Evolutionary conservation across 371 early-diverging fungal species (phyloP).

Genomic region (Mortierella sp.): DNA sequence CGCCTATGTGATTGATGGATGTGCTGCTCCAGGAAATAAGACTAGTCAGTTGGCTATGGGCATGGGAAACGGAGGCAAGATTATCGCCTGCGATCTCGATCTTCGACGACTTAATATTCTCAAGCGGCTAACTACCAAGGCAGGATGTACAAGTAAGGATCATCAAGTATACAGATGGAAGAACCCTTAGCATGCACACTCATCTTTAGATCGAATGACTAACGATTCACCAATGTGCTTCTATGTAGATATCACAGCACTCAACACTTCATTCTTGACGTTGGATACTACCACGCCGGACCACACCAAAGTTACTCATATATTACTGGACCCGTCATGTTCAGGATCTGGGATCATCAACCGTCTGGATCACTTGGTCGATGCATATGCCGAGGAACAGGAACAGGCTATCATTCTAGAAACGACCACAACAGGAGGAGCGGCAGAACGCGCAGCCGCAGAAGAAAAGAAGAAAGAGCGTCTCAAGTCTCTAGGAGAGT

Average conservation of each 20-base stretch:
- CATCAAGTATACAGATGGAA: too few species aligned
- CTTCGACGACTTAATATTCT: conserved; percentile 81
- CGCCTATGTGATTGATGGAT: conserved; percentile 92
- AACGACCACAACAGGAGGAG: conserved; percentile 46
- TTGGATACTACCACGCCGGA: conserved; percentile 41
- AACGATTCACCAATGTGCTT: too few species aligned
- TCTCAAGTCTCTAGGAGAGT: conserved; percentile 74
- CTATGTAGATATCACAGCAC: conserved; percentile 45
- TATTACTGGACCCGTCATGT: conserved; percentile 98
- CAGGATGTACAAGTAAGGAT: conserved; percentile 84
- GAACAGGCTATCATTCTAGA: conserved; percentile 48
- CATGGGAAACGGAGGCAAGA: conserved; percentile 86
- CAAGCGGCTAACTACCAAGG: conserved; percentile 74
- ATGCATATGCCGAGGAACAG: conserved; percentile 59
- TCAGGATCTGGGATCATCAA: conserved; percentile 97
- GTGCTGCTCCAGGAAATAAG: conserved; percentile 99
- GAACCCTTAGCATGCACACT: too few species aligned
- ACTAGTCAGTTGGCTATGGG: conserved; percentile 91
- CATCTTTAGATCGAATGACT: too few species aligned
- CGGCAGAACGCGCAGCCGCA: conserved; percentile 28
- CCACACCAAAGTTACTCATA: conserved; percentile 79
- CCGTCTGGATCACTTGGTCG: conserved; percentile 84
- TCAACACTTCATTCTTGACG: conserved; percentile 53
- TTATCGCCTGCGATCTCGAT: conserved; percentile 95
- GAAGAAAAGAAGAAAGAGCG: conserved; percentile 70